phyloP scores from a whole-genome alignment of 768 basidiomycete genomes.

The Tylopilus felleus region DNA sequence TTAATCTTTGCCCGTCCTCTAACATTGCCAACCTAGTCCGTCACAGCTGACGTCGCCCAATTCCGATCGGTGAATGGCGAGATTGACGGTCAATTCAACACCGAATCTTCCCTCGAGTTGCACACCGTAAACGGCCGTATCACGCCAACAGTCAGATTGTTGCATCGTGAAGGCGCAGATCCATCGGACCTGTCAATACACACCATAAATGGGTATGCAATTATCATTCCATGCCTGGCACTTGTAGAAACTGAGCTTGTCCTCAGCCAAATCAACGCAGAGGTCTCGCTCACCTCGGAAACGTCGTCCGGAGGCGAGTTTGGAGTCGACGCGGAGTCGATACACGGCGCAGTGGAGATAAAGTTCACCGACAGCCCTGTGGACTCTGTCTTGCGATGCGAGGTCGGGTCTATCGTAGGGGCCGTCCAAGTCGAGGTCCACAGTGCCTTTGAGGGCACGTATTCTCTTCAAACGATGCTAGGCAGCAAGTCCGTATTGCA shows the following conservation, averaged over 20 bases:
- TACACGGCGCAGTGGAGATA: conserved; percentile 30
- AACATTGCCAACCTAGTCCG: conserved; percentile 26
- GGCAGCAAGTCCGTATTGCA: conserved; percentile 19
- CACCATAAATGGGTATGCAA: conserved; percentile 43
- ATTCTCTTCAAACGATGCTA: conserved; percentile 30
- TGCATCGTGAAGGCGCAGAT: conserved; percentile 23
- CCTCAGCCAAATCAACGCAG: conserved; percentile 20
- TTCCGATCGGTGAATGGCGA: conserved; percentile 42
- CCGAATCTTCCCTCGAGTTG: conserved; percentile 34
- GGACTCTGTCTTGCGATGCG: conserved; percentile 33
- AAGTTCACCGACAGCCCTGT: conserved; percentile 32
- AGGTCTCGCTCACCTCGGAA: conserved; percentile 32
- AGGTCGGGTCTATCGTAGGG: conserved; percentile 30
- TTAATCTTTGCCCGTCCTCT: background rate
- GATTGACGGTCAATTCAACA: conserved; percentile 44
- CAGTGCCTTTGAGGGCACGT: conserved; percentile 41
- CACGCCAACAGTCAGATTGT: conserved; percentile 35
- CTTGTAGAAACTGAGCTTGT: background rate
- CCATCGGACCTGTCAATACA: conserved; percentile 31
- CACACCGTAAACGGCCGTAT: conserved; percentile 41
- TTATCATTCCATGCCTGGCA: background rate
- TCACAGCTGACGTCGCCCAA: conserved; percentile 25
- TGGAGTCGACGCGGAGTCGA: conserved; percentile 27
- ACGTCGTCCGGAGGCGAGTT: conserved; percentile 32
- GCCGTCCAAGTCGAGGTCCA: conserved; percentile 29